Evolutionary conservation across 1,139 yeast genomes (phyloP).

Genomic region (Candida sp.): DNA sequence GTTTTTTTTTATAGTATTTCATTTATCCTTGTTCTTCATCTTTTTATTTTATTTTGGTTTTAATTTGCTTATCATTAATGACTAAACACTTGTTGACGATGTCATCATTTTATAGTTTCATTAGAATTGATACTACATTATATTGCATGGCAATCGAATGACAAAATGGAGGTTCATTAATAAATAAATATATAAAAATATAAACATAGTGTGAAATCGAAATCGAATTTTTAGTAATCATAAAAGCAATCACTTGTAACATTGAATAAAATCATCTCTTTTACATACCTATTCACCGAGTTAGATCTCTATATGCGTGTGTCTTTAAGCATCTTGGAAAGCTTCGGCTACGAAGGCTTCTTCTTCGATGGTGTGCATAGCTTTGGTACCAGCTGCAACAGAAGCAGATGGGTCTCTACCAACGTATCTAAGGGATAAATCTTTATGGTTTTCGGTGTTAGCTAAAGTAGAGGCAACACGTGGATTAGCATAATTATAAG

Average conservation of each 20-base stretch:
- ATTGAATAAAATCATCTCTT: conserved; percentile 1
- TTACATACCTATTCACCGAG: neutral
- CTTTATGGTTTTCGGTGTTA: conserved; percentile 68
- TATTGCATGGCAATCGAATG: neutral
- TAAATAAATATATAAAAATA: conserved; percentile 3
- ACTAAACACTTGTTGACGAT: too few species aligned
- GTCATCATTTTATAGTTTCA: too few species aligned
- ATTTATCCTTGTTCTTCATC: too few species aligned
- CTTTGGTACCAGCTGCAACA: conserved; percentile 97
- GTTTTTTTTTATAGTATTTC: too few species aligned
- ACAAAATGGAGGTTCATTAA: conserved; percentile 3
- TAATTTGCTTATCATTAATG: too few species aligned
- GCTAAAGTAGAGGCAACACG: conserved; percentile 73
- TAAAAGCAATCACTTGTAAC: neutral
- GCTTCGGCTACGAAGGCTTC: conserved; percentile 81
- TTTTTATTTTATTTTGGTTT: too few species aligned
- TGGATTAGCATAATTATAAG: conserved; percentile 77
- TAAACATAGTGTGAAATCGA: conserved; percentile 2
- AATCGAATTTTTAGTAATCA: neutral
- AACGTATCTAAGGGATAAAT: conserved; percentile 69
- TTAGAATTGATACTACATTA: neutral
- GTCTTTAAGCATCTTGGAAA: conserved; percentile 32
- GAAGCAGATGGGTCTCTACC: conserved; percentile 99
- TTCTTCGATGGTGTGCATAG: conserved; percentile 87
- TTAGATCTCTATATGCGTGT: neutral